Evolutionary conservation across 2,329 filamentous ascomycete genomes (phyloP).

Genomic region (Curvularia hawaiiensis): DNA sequence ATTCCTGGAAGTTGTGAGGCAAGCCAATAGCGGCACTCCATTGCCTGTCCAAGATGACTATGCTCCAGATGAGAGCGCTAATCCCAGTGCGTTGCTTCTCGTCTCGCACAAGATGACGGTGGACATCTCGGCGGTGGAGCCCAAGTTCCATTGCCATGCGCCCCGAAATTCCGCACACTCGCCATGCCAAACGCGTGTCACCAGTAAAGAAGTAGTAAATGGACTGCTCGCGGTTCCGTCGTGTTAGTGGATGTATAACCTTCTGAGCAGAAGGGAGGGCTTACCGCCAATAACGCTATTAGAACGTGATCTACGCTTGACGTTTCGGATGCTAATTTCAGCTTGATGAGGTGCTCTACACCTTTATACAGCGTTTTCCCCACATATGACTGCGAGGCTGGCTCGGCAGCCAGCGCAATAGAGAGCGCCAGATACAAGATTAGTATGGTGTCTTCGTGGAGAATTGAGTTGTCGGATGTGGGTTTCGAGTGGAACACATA

Average conservation of each 20-base stretch:
- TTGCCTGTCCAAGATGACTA: slow-evolving; percentile 1
- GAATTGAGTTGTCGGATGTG: neutral
- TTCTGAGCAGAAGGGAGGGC: neutral
- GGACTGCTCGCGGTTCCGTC: neutral
- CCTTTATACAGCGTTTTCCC: neutral
- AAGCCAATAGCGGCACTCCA: neutral
- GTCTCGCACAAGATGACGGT: neutral
- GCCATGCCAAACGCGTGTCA: neutral
- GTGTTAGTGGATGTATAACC: neutral
- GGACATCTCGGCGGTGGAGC: neutral
- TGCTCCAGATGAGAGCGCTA: neutral
- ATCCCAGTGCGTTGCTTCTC: slow-evolving; percentile 1
- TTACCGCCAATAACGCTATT: neutral
- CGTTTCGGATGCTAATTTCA: slow-evolving; percentile 1
- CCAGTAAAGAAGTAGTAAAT: slow-evolving; percentile 1
- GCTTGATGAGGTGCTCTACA: neutral
- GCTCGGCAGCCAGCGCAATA: neutral
- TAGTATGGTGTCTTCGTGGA: neutral
- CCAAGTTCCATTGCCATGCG: slow-evolving; percentile 2
- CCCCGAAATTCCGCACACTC: neutral
- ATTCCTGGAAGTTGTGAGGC: slow-evolving; percentile 2
- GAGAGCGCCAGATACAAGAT: neutral
- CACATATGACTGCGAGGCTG: neutral
- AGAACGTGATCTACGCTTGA: slow-evolving; percentile 1
- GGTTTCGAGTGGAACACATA: neutral